These are phyloP conservation scores for Fusarium sororula DNA, from an alignment of 2,329 filamentous ascomycete genomes.

Conservation along the genomic window DNA sequence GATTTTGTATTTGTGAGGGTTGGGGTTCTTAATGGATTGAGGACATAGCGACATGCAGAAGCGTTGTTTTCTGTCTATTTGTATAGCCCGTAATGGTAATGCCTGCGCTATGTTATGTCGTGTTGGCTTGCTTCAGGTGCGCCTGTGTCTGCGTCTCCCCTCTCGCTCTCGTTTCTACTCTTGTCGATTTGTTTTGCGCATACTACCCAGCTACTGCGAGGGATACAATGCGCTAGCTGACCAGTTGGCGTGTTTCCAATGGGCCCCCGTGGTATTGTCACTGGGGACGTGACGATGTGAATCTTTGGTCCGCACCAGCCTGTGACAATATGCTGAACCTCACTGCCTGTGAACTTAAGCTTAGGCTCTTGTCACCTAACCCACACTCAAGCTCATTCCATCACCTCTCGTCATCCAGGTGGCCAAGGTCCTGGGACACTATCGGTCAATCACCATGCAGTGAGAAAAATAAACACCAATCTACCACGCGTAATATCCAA, in stretches of 20 bases:
- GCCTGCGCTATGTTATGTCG: slow-evolving; percentile 16
- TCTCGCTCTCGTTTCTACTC: slow-evolving; percentile 19
- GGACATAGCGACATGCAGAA: slow-evolving; percentile 37
- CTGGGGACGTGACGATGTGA: neutral
- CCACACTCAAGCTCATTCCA: neutral
- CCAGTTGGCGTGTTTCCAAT: slow-evolving; percentile 21
- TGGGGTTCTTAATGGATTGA: slow-evolving; percentile 23
- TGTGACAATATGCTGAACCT: slow-evolving; percentile 2
- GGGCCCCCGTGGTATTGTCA: slow-evolving; percentile 8
- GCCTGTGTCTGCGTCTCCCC: neutral
- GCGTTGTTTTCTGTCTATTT: slow-evolving; percentile 16
- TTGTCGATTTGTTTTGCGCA: slow-evolving; percentile 20
- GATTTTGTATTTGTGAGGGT: slow-evolving; percentile 30
- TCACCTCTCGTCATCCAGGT: slow-evolving; percentile 19
- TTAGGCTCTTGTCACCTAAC: slow-evolving; percentile 20
- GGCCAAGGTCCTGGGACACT: slow-evolving; percentile 13
- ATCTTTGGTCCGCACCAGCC: neutral
- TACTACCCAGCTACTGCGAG: slow-evolving; percentile 42
- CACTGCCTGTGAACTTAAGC: neutral
- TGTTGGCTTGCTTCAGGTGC: slow-evolving; percentile 19
- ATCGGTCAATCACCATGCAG: slow-evolving; percentile 15
- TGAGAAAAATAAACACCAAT: slow-evolving; percentile 1
- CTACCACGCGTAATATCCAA: slow-evolving; percentile 26
- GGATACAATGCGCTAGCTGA: slow-evolving; percentile 37
- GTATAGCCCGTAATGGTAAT: slow-evolving; percentile 1